Evolutionary conservation across 1,139 yeast species (phyloP), one percentile per base, ranked within the genome.

Genomic region (Keqinozyma sinolaborantium): DNA sequence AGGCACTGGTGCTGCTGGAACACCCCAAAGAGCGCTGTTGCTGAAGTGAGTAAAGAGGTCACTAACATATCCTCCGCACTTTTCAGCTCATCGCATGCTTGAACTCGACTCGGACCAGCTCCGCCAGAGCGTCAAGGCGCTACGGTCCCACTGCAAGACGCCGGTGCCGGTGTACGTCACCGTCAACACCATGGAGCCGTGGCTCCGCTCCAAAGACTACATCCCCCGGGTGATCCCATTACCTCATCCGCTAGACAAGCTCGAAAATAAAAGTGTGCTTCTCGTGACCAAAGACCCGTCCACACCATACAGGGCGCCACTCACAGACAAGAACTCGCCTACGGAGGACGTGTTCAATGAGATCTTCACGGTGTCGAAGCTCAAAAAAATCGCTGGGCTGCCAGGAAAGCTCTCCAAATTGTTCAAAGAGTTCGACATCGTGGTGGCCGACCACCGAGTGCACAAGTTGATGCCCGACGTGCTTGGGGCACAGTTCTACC

Each of bases 251-350:
- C 55, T 75, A 35, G 73, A 65, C 41, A 67, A 63, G 36, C 51
- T 70, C 3, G 70, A 64, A 15, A 70, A 67, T 20, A 61, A 72
- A 35, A 62, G 77, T 20, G 70, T 83, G 4, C 52, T 83, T 6
- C 58, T 83, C 21, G 68, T 83, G 10, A 79, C 88, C 5, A 82
- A 80, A 43, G 88, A 82, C 47, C 87, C 88, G 1, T 70, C 81
- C 2, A 64, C 70, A 1, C 61, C 69, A 2, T 82, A 77, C 45
- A 65, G 80, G 28, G 61, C 60, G 7, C 62, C 59, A 3, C 56
- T 79, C 11, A 58, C 67, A 7, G 60, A 56, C 31, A 69, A 71
- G 36, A 76, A 68, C 24, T 58, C 76, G 1, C 69, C 74, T 0
- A 77, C 85, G 0, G 78, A 77, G 38, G 83, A 80, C 36, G 53